These are phyloP conservation scores for Emiliania huxleyi DNA, from an alignment of 78 protist genomes.

Conservation along the genomic window DNA sequence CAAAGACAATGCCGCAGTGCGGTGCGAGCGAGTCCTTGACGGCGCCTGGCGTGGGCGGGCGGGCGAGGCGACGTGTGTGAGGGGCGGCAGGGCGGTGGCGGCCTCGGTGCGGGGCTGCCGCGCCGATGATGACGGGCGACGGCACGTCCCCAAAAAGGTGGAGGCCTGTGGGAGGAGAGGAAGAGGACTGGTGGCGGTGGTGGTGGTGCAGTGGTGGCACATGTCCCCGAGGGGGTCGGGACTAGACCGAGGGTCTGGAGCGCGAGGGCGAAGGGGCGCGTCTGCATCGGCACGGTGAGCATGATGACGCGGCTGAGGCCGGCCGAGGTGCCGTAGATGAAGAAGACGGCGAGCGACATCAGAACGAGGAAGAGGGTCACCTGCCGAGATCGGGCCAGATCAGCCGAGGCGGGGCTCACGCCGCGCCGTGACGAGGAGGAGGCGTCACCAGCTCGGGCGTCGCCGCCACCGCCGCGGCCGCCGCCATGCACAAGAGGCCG, in stretches of 20 bases:
- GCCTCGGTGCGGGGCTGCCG: too few relatives aligned
- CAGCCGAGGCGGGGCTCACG: too few relatives aligned
- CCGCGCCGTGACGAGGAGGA: too few relatives aligned
- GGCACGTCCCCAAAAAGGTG: background rate
- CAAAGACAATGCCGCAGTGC: background rate
- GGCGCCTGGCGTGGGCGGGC: too few relatives aligned
- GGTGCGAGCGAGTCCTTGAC: background rate
- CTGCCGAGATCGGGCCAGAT: too few relatives aligned
- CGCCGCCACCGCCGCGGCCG: background rate
- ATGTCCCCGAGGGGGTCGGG: too few relatives aligned
- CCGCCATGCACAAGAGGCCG: background rate
- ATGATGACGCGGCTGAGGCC: background rate
- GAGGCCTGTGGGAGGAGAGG: too few relatives aligned
- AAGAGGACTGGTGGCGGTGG: too few relatives aligned
- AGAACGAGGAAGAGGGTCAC: background rate
- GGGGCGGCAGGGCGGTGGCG: too few relatives aligned
- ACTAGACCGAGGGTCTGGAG: background rate
- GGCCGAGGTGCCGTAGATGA: background rate
- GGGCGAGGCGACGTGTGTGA: too few relatives aligned
- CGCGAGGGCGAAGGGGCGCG: background rate
- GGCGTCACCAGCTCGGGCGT: background rate
- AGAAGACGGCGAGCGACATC: background rate
- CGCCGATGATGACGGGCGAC: background rate
- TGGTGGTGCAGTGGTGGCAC: too few relatives aligned
- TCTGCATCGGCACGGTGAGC: background rate